These are phyloP conservation scores for Conticribra guillardii DNA, from an alignment of 108 stramenopile genomes.

Conservation along the genomic window DNA sequence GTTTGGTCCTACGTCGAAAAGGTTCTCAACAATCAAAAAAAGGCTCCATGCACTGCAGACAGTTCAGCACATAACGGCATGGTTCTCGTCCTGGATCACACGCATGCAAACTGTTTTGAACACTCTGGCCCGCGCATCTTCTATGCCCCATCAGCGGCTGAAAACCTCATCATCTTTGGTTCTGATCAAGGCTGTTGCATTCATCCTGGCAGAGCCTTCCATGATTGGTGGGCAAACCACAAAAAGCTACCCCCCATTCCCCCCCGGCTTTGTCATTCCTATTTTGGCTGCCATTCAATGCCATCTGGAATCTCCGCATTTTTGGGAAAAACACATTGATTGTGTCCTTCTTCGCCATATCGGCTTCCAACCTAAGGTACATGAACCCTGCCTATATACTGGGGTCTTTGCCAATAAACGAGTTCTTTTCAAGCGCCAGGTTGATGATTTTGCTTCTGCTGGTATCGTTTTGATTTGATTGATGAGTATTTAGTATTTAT, in stretches of 20 bases:
- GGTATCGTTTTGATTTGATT: no score
- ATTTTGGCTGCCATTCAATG: conserved; percentile 21
- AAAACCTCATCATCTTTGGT: no score
- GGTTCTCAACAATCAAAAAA: background rate
- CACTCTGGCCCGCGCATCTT: background rate
- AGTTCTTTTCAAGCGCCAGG: conserved; percentile 19
- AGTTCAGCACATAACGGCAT: background rate
- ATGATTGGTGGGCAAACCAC: conserved; percentile 39
- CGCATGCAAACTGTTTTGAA: conserved; percentile 3
- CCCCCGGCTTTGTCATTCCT: no score
- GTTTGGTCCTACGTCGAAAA: no score
- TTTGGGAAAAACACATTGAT: conserved; percentile 31
- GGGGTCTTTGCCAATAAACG: conserved; percentile 8
- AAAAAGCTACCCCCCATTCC: conserved; percentile 30
- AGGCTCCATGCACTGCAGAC: background rate
- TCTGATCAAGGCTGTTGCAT: no score
- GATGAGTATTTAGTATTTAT: no score
- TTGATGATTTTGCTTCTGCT: conserved; percentile 26
- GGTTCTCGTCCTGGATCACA: background rate
- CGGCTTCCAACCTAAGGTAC: conserved; percentile 6
- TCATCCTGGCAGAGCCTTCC: conserved; percentile 31
- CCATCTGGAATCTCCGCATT: conserved; percentile 21
- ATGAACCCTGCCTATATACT: conserved; percentile 16
- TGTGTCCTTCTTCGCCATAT: background rate
- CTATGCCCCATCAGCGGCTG: no score